phyloP scores from a whole-genome alignment of 345 rosid species.

The Viola odorata region DNA sequence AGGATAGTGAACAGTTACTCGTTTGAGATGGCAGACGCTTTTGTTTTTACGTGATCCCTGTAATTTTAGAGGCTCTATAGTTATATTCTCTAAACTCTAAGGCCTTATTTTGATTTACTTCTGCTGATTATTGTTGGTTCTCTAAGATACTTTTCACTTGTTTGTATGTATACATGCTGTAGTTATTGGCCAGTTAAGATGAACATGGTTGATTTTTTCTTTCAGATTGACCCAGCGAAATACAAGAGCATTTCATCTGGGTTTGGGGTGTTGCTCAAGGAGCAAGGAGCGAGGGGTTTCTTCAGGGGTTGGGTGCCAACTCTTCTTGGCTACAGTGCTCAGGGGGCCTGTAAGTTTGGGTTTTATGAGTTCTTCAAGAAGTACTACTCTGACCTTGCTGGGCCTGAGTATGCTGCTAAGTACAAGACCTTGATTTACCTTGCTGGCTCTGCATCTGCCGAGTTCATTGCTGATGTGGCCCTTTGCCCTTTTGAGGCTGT shows the following conservation, averaged over 20 bases:
- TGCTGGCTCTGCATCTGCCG: constrained; percentile 99
- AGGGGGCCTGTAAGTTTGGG: constrained; percentile 98
- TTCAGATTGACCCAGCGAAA: constrained; percentile 86
- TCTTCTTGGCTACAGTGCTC: constrained; percentile 93
- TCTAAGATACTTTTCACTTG: too few species aligned
- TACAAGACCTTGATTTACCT: constrained; percentile 96
- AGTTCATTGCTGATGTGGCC: constrained; percentile 82
- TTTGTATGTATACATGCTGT: too few species aligned
- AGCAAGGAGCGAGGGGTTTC: constrained; percentile 88
- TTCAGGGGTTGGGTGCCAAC: constrained; percentile 99
- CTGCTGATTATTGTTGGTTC: too few species aligned
- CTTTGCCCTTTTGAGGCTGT: constrained; percentile 99
- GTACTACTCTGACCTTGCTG: constrained; percentile 85
- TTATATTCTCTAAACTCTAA: too few species aligned
- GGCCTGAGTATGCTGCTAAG: constrained; percentile 76
- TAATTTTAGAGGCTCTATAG: too few species aligned
- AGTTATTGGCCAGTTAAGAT: background rate
- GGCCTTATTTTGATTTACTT: too few species aligned
- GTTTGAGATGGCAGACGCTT: too few species aligned
- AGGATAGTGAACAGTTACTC: too few species aligned
- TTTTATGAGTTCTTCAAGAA: constrained; percentile 97
- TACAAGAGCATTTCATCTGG: constrained; percentile 95
- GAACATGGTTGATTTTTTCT: constrained; percentile 4
- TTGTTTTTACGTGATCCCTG: too few species aligned
- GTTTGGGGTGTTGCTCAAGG: constrained; percentile 77